phyloP scores from a whole-genome alignment of 23 red algal genomes.

The Gracilaria gracilis region DNA sequence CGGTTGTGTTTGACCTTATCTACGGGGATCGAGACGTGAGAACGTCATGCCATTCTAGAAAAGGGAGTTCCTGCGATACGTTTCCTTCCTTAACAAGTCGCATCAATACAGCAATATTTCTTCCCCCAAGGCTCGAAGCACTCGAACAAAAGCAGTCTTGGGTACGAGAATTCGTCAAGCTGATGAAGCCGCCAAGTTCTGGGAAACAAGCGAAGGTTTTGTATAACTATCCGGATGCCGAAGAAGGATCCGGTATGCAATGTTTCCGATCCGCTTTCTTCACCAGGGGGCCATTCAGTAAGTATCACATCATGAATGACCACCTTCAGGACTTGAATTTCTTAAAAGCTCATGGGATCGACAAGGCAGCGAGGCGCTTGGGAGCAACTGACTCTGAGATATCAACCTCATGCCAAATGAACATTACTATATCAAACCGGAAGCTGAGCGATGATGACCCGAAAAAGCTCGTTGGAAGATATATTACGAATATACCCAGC shows the following conservation, averaged over 20 bases:
- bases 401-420: constrained; percentile 25
- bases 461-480: constrained; percentile 56
- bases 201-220: constrained; percentile 40
- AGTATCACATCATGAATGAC: constrained; percentile 47
- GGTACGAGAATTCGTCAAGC: constrained; percentile 66
- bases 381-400: neutral
- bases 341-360: constrained; percentile 30
- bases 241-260: constrained; percentile 32
- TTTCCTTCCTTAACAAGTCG: constrained; percentile 28
- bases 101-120: constrained; percentile 45
- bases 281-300: constrained; percentile 46
- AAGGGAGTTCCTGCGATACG: constrained; percentile 43
- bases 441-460: constrained; percentile 23
- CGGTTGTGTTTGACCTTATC: constrained; percentile 62
- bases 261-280: constrained; percentile 75
- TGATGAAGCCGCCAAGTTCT: constrained; percentile 61
- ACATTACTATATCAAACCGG: constrained; percentile 71
- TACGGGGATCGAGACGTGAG: constrained; percentile 50
- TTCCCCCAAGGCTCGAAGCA: constrained; percentile 36
- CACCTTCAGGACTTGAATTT: constrained; percentile 59
- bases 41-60: constrained; percentile 60
- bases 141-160: constrained; percentile 58
- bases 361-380: constrained; percentile 30
- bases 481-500: constrained; percentile 60
- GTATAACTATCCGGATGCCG: constrained; percentile 16